Evolutionary conservation across 805 yeast genomes (phyloP), one percentile per base, ranked within the genome.

Genomic region (Tanozyma kutaoensis): DNA sequence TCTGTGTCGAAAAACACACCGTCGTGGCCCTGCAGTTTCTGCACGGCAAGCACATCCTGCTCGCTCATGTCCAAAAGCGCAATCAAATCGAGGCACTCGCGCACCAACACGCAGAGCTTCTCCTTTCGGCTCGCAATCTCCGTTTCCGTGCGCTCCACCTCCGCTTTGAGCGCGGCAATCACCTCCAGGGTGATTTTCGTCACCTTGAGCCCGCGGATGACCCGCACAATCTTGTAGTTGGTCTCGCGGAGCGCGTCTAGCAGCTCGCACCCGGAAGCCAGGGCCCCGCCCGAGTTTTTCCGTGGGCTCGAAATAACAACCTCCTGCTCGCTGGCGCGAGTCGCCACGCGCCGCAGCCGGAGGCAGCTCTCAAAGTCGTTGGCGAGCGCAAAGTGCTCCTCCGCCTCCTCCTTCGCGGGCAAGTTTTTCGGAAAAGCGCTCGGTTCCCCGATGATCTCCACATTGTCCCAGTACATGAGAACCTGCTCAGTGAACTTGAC

Each of bases 1-100:
- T 57, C 66, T 2, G 38, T 30, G 28, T 58, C 66, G 28, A 60
- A 45, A n/a, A n/a, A n/a, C n/a, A n/a, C n/a, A n/a, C n/a, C n/a
- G n/a, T n/a, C n/a, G 22, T 43, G 48, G 7, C 53, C 54, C 14
- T 52, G 59, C 26, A 45, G 46, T 24, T 43, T 45, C 33, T 59
- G 66, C 5, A 58, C 35, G 10, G 44, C 42, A 0, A 48, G 33
- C 4, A 60, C 29, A 25, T 56, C 58, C 15, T 46, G 52, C 15
- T 58, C 55, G 12, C 31, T 39, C 26, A 58, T 40, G 9, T 50
- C 55, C 14, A 60, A 40, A 1, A 36, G 29, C 0, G 36, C 32
- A 2, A 59, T 50, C 12, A 39, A 36, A 1, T 37, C 35, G 22
- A 59, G 37, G 27, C 58, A 50, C 3, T 37, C 29, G 3, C 34